Conservation (phyloP, 352 stramenopile species). For the Phytophthora aleatoria region DNA sequence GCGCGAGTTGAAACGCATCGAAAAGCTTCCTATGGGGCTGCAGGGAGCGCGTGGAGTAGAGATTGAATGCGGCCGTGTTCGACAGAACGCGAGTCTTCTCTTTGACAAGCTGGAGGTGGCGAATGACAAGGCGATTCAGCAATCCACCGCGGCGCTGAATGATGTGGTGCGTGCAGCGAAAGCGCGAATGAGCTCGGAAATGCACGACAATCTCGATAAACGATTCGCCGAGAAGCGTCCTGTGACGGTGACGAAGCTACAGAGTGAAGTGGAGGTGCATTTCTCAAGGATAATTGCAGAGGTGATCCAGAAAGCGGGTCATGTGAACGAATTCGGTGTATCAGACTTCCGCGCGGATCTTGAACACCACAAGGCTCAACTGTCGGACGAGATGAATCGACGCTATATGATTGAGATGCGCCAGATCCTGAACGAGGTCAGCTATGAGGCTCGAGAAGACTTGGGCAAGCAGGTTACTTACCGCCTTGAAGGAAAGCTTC, state of each 20-base stretch:
- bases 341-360: conserved; percentile 56
- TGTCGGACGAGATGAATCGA: conserved; percentile 70
- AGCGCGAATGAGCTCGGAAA: conserved; percentile 59
- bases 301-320: conserved; percentile 33
- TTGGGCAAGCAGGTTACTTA: conserved; percentile 64
- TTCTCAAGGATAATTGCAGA: conserved; percentile 37
- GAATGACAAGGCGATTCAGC: conserved; percentile 77
- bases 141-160: conserved; percentile 50
- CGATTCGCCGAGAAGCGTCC: conserved; percentile 53
- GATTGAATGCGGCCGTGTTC: conserved; percentile 57
- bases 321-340: conserved; percentile 30
- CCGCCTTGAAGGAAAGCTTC: conserved; percentile 73
- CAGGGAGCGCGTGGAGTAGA: conserved; percentile 55
- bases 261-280: conserved; percentile 61
- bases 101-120: conserved; percentile 78
- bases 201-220: conserved; percentile 65
- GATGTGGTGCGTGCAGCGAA: conserved; percentile 65
- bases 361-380: conserved; percentile 64
- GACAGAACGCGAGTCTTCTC: conserved; percentile 61
- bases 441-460: conserved; percentile 63
- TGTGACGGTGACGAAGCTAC: conserved; percentile 62
- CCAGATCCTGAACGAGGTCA: conserved; percentile 75
- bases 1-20: conserved; percentile 50
- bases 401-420: conserved; percentile 82
- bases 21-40: conserved; percentile 53